phyloP scores from a whole-genome alignment of 2,329 filamentous ascomycete species.

The Aureobasidium sp. region DNA sequence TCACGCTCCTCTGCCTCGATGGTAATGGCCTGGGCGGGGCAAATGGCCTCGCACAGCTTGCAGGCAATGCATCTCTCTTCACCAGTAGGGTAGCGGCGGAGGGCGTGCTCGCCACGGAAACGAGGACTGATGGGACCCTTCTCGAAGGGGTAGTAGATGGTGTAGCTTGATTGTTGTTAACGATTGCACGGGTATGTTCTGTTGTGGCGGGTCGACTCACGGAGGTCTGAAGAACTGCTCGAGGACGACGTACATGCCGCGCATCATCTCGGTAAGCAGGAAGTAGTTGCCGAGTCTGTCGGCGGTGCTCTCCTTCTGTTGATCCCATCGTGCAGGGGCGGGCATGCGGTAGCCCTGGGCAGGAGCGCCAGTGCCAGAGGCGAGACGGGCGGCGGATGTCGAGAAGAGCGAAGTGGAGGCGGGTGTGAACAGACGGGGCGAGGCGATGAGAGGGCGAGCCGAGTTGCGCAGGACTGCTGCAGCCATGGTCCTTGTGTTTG shows the following conservation, averaged over 20 bases:
- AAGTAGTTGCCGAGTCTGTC: conserved; percentile 91
- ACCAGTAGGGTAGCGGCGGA: conserved; percentile 91
- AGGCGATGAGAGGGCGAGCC: conserved; percentile 34
- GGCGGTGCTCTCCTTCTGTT: conserved; percentile 66
- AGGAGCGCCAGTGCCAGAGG: conserved; percentile 68
- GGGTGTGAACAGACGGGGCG: conserved; percentile 33
- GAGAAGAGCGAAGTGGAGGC: conserved; percentile 54
- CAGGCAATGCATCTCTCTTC: conserved; percentile 99
- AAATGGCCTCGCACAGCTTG: conserved; percentile 98
- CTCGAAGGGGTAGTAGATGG: conserved; percentile 97
- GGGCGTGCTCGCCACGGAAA: conserved; percentile 95
- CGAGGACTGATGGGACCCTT: conserved; percentile 97
- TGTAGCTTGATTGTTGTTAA: conserved; percentile 60
- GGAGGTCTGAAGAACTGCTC: conserved; percentile 98
- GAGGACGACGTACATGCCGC: conserved; percentile 95
- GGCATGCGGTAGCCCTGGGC: conserved; percentile 74
- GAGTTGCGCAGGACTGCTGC: conserved; percentile 40
- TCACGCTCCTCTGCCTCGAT: conserved; percentile 98
- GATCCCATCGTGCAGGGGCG: conserved; percentile 68
- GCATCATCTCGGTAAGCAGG: conserved; percentile 87
- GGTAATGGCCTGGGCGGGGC: conserved; percentile 95
- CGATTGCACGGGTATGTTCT: not conserved
- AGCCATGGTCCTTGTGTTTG: conserved; percentile 41
- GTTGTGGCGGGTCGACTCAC: conserved; percentile 51
- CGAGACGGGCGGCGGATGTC: conserved; percentile 53